Conservation (phyloP, 2,329 filamentous ascomycete species). For the Endocalyx cinctus region DNA sequence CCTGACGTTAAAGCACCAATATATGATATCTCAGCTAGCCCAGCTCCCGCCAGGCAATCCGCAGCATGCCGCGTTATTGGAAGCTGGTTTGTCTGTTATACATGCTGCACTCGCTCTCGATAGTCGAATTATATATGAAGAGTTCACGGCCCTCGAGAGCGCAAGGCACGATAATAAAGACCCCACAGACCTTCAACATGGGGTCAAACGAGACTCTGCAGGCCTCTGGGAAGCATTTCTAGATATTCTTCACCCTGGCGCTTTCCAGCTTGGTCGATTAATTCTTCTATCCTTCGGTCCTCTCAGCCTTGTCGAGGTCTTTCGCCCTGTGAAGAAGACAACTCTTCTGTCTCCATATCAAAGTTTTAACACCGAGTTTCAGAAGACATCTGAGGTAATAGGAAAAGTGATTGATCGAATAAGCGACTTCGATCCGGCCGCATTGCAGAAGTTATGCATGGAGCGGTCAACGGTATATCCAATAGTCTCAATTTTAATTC, state of each 20-base stretch:
- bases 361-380: conserved; percentile 74
- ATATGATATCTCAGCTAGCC: conserved; percentile 53
- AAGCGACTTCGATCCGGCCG: conserved; percentile 65
- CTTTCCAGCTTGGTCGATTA: conserved; percentile 68
- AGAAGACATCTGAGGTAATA: conserved; percentile 52
- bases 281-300: conserved; percentile 67
- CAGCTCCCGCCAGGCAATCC: conserved; percentile 41
- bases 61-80: conserved; percentile 47
- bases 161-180: conserved; percentile 36
- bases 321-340: conserved; percentile 51
- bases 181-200: conserved; percentile 59
- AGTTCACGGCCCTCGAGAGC: conserved; percentile 61
- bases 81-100: conserved; percentile 59
- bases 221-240: conserved; percentile 76
- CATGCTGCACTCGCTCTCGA: conserved; percentile 65
- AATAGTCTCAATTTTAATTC: conserved; percentile 75
- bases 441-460: conserved; percentile 66
- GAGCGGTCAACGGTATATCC: conserved; percentile 65
- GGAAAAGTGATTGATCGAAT: conserved; percentile 73
- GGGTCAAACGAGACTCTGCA: conserved; percentile 65
- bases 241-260: conserved; percentile 60
- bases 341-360: conserved; percentile 42
- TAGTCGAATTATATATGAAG: conserved; percentile 63
- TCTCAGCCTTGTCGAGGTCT: conserved; percentile 71
- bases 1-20: conserved; percentile 58